phyloP scores from a whole-genome alignment of 164 flowering plant genomes.

The Berberis thunbergii region DNA sequence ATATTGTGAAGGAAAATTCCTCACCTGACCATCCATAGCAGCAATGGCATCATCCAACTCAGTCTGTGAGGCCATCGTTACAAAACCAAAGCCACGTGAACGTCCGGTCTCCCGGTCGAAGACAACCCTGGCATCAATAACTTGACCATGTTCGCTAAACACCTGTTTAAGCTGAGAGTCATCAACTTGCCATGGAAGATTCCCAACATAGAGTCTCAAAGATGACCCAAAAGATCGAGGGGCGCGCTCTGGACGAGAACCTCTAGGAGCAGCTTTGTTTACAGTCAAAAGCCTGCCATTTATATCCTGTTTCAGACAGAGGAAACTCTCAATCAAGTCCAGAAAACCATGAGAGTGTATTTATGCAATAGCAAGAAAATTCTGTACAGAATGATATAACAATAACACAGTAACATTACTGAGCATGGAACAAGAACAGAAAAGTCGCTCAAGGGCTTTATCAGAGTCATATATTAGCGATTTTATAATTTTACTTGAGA shows the following conservation, averaged over 20 bases:
- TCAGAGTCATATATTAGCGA: background rate
- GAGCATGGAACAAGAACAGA: background rate
- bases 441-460: background rate
- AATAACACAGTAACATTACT: background rate
- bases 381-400: background rate
- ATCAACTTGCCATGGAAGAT: constrained; percentile 82
- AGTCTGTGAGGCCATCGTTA: constrained; percentile 50
- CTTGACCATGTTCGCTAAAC: constrained; percentile 78
- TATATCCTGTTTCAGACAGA: constrained; percentile 38
- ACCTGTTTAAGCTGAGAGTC: constrained; percentile 51
- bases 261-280: constrained; percentile 76
- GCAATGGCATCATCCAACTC: constrained; percentile 74
- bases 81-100: constrained; percentile 91
- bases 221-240: constrained; percentile 38
- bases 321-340: constrained; percentile 5
- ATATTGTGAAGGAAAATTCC: background rate
- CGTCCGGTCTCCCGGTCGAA: constrained; percentile 68
- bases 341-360: background rate
- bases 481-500: background rate
- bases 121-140: constrained; percentile 57
- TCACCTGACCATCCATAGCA: constrained; percentile 87
- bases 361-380: background rate
- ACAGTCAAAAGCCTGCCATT: constrained; percentile 73
- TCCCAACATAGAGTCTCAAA: constrained; percentile 65
- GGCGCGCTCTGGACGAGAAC: constrained; percentile 45